Conservation (phyloP, 2,329 filamentous ascomycete genomes). For the Aspergillus sp. region DNA sequence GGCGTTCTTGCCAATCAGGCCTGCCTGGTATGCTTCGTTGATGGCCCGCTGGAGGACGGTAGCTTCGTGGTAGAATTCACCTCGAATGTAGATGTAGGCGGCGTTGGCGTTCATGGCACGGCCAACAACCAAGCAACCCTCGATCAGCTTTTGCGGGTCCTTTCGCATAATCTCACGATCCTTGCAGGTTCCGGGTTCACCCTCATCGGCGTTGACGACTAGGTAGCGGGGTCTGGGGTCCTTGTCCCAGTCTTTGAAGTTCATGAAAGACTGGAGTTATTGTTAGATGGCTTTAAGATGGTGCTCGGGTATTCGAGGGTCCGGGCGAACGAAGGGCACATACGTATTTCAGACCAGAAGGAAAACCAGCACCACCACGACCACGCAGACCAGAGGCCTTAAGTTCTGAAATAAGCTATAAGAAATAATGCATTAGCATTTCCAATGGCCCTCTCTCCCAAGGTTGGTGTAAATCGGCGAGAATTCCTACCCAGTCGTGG, state of each 20-base stretch:
- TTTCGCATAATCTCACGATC: conserved; percentile 99
- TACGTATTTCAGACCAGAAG: conserved; percentile 99
- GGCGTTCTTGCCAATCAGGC: conserved; percentile 96
- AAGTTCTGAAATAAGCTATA: conserved; percentile 88
- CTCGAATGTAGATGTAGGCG: conserved; percentile 98
- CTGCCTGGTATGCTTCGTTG: conserved; percentile 93
- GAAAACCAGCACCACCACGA: conserved; percentile 95
- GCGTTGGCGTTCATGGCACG: conserved; percentile 98
- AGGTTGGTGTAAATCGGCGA: background rate
- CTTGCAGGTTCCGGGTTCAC: conserved; percentile 98
- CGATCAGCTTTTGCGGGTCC: conserved; percentile 97
- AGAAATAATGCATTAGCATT: conserved; percentile 24
- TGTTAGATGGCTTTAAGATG: background rate
- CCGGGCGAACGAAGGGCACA: conserved; percentile 27
- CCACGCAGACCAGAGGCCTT: conserved; percentile 95
- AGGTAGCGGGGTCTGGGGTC: conserved; percentile 93
- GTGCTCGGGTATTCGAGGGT: background rate
- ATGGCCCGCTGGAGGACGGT: conserved; percentile 91
- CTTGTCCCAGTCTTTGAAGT: conserved; percentile 99
- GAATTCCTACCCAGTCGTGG: conserved; percentile 73
- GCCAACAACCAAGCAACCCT: conserved; percentile 93
- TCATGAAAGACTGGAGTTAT: conserved; percentile 88
- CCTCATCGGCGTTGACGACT: conserved; percentile 97
- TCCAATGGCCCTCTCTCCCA: background rate
- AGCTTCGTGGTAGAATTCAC: conserved; percentile 96